Conservation (phyloP, 192 early-diverging fungal genomes). For the Linnemannia elongata region DNA sequence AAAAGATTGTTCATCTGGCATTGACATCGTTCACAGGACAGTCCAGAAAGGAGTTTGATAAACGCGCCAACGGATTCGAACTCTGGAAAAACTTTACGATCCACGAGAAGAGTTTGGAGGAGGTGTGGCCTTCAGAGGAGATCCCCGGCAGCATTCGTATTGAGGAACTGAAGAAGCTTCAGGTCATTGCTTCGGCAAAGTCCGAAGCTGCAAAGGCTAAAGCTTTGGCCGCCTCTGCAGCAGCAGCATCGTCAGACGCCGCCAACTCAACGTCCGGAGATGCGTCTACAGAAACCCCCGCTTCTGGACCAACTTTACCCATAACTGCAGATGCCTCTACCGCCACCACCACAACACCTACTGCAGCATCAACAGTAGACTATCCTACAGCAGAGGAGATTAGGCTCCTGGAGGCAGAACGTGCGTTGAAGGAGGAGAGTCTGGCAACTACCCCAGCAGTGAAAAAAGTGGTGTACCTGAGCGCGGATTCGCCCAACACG, state of each 20-base stretch:
- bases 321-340: background rate
- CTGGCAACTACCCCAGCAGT: slow-evolving; percentile 59
- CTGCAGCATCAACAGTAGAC: background rate
- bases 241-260: background rate
- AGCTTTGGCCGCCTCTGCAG: slow-evolving; percentile 20
- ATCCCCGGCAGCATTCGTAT: slow-evolving; percentile 48
- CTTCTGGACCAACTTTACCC: background rate
- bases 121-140: slow-evolving; percentile 56
- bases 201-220: slow-evolving; percentile 43
- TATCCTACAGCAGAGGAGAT: background rate
- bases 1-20: slow-evolving; percentile 66
- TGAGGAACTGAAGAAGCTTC: slow-evolving; percentile 47
- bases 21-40: slow-evolving; percentile 72
- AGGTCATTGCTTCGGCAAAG: slow-evolving; percentile 28
- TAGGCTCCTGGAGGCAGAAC: slow-evolving; percentile 33
- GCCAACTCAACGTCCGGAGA: background rate
- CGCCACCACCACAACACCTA: too few species aligned
- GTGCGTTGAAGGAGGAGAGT: slow-evolving; percentile 38
- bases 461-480: slow-evolving; percentile 87
- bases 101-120: slow-evolving; percentile 44
- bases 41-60: slow-evolving; percentile 63
- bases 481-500: slow-evolving; percentile 87
- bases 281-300: background rate
- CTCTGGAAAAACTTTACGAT: slow-evolving; percentile 67
- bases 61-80: slow-evolving; percentile 56